Conservation (phyloP, 2,329 filamentous ascomycete genomes). For the Nemania sp. region DNA sequence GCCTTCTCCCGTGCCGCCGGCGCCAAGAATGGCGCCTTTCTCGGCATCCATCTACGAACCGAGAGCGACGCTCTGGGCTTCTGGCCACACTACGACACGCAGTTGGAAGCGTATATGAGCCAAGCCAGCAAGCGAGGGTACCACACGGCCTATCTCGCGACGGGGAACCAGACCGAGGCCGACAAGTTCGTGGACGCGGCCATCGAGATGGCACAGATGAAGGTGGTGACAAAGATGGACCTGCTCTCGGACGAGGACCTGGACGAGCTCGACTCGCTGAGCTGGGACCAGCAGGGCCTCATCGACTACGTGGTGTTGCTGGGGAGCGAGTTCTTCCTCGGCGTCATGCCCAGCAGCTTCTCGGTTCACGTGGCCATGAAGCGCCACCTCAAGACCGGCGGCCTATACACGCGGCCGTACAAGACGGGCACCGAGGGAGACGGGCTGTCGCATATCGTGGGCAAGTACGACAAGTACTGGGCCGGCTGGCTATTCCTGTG, state of each 20-base stretch:
- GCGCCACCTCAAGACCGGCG: slow-evolving; percentile 47
- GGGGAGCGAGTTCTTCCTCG: slow-evolving; percentile 47
- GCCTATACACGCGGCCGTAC: slow-evolving; percentile 50
- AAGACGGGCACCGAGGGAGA: slow-evolving; percentile 49
- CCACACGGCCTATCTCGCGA: slow-evolving; percentile 51
- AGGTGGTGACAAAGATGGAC: slow-evolving; percentile 46
- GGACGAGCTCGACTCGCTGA: slow-evolving; percentile 43
- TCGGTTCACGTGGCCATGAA: slow-evolving; percentile 53
- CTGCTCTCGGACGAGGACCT: slow-evolving; percentile 42
- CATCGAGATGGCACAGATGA: slow-evolving; percentile 39
- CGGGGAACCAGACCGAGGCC: slow-evolving; percentile 50
- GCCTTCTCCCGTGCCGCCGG: slow-evolving; percentile 35
- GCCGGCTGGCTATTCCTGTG: slow-evolving; percentile 55
- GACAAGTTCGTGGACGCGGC: slow-evolving; percentile 45
- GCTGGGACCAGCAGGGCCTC: slow-evolving; percentile 52
- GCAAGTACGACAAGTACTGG: slow-evolving; percentile 51
- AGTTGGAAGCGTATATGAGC: slow-evolving; percentile 47
- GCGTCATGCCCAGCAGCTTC: slow-evolving; percentile 54
- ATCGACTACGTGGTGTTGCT: slow-evolving; percentile 49
- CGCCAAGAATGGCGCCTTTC: slow-evolving; percentile 37
- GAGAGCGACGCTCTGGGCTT: slow-evolving; percentile 52
- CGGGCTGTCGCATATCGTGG: slow-evolving; percentile 48
- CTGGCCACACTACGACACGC: slow-evolving; percentile 51
- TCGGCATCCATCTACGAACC: slow-evolving; percentile 53
- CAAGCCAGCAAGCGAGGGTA: slow-evolving; percentile 41